Conservation (phyloP, 2,329 filamentous ascomycete species). For the Microdochium bolleyi region DNA sequence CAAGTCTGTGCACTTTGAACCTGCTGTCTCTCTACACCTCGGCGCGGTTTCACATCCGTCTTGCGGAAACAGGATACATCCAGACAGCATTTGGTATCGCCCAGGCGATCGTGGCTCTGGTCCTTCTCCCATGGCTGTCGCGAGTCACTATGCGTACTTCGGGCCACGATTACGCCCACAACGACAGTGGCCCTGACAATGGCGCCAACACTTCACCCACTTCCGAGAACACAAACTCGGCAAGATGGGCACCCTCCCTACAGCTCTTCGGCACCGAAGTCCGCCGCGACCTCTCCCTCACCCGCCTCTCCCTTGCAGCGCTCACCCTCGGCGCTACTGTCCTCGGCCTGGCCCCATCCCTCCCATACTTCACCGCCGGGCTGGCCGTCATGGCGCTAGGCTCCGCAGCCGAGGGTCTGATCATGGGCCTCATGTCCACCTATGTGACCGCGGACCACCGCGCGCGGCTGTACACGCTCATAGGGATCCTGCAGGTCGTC, state of each 20-base stretch:
- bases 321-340: constrained; percentile 12
- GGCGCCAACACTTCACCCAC: not conserved
- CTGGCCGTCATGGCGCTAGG: constrained; percentile 19
- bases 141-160: not conserved
- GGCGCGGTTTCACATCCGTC: constrained; percentile 18
- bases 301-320: constrained; percentile 14
- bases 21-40: constrained; percentile 22
- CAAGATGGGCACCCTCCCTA: not conserved
- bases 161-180: not conserved
- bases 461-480: constrained; percentile 20
- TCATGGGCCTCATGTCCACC: constrained; percentile 18
- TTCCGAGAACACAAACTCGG: not conserved
- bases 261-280: constrained; percentile 9
- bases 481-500: constrained; percentile 19
- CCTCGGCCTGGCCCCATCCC: constrained; percentile 14
- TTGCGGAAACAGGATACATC: constrained; percentile 21
- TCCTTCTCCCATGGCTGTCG: constrained; percentile 16
- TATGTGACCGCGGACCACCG: constrained; percentile 19
- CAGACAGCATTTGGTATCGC: constrained; percentile 18
- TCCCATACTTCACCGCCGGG: constrained; percentile 16
- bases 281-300: constrained; percentile 14
- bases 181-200: not conserved
- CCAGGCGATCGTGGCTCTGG: constrained; percentile 14
- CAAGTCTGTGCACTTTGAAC: constrained; percentile 1
- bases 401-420: constrained; percentile 15